Base-by-base conservation (phyloP, 2,329 filamentous ascomycete genomes). In the Monosporascus sp. region DNA sequence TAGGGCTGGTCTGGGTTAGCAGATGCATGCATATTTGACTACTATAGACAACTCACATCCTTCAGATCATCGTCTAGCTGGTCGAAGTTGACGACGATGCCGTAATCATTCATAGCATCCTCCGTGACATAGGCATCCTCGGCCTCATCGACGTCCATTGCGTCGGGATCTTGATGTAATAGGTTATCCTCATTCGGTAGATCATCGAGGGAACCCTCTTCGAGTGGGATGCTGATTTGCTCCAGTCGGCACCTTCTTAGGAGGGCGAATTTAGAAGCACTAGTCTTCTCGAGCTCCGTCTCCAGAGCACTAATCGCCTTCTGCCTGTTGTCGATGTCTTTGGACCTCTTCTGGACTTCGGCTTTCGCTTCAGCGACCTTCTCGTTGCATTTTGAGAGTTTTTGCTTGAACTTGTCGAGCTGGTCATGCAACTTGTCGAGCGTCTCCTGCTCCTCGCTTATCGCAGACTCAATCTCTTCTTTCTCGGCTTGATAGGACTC, bases 231-330 rank as follows among this genome's bases (percentile, higher is more conserved):
- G 58, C 88, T 85, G 60, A 97, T 89, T 66, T 97, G 92, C 68
- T 97, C 93, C 47, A 99, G 84, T 68, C 95, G 93, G 76, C 93
- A 97, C 57, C 90, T 85, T 65, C 91, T 85, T 50, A 99, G 80
- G 47, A 96, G 75, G 45, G 86, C 86, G 67, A 96, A 96, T 67
- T 94, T 89, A 63, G 84, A 85, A 0, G 91, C 86, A 54, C 88
- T 89, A 65, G 91, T 91, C 64, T 88, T 89, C 70, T 96, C 91
- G 49, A 96, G 85, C 56, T 91, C 87, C 1, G 87, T 86, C 70
- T 97, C 92, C n/a, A 95, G 75, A 6, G 79, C 81, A 54, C 83
- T 85, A 54, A 99, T 88, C 44, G 85, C 85, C 65, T 89, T 92
- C 50, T 89, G 77, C 51, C 77, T 72, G 20, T 78, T 76, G 58